These are phyloP conservation scores for Plasmopara viticola DNA, from an alignment of 352 stramenopile species.

Conservation along the genomic window DNA sequence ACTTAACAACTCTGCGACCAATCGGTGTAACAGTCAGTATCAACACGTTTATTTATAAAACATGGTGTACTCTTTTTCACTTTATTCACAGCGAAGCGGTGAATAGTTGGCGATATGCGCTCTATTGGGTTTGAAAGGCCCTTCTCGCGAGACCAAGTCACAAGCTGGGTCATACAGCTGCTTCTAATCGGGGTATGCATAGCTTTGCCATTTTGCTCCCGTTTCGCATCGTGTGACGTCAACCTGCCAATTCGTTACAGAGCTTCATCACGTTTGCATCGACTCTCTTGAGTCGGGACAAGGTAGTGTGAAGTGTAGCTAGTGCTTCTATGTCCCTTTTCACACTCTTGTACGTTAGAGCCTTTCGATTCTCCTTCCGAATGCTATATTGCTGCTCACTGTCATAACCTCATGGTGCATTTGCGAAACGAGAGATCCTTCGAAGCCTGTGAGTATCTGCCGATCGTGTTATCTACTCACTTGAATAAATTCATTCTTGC, in stretches of 20 bases:
- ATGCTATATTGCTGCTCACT: slow-evolving; percentile 44
- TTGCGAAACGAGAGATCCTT: slow-evolving; percentile 60
- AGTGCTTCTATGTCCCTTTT: too few species aligned
- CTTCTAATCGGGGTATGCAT: slow-evolving; percentile 54
- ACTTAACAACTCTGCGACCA: too few species aligned
- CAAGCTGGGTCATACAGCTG: slow-evolving; percentile 72
- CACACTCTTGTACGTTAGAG: slow-evolving; percentile 21
- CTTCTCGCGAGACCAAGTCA: slow-evolving; percentile 72
- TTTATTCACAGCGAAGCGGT: too few species aligned
- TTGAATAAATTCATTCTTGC: background rate
- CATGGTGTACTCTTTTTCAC: too few species aligned
- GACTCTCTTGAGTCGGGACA: slow-evolving; percentile 43
- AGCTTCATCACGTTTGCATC: slow-evolving; percentile 62
- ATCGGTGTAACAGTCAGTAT: too few species aligned
- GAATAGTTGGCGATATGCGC: slow-evolving; percentile 25
- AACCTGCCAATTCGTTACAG: slow-evolving; percentile 16
- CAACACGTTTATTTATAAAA: too few species aligned
- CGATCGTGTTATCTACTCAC: background rate
- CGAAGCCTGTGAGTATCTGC: slow-evolving; percentile 31
- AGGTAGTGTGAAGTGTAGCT: slow-evolving; percentile 22
- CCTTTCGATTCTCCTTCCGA: slow-evolving; percentile 59
- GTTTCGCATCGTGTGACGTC: background rate
- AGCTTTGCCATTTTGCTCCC: background rate
- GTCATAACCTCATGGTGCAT: slow-evolving; percentile 58
- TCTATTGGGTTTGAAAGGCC: slow-evolving; percentile 71